Evolutionary conservation across 352 stramenopile species (phyloP).

Genomic region (Phytophthora uliginosa): DNA sequence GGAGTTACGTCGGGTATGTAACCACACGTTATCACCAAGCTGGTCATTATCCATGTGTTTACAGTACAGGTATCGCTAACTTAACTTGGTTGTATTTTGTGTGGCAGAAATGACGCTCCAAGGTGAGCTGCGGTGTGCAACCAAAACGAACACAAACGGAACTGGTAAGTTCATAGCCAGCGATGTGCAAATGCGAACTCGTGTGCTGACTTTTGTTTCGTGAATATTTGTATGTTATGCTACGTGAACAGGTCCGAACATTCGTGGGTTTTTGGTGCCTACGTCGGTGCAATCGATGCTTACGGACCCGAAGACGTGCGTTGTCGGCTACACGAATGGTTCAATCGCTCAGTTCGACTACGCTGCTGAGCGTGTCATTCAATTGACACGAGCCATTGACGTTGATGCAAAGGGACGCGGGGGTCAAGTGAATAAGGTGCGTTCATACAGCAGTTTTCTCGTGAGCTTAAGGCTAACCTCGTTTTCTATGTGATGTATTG

Average conservation of each 20-base stretch:
- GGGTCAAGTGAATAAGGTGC: slow-evolving; percentile 84
- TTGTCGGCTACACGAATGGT: slow-evolving; percentile 83
- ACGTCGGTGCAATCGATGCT: slow-evolving; percentile 81
- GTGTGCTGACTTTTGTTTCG: neutral
- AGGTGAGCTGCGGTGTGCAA: slow-evolving; percentile 72
- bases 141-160: slow-evolving; percentile 64
- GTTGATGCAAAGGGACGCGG: slow-evolving; percentile 69
- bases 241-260: slow-evolving; percentile 44
- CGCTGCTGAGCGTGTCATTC: slow-evolving; percentile 79
- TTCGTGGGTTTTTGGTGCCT: slow-evolving; percentile 65
- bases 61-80: neutral
- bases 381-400: slow-evolving; percentile 75
- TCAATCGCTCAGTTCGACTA: slow-evolving; percentile 80
- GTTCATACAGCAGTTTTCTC: neutral
- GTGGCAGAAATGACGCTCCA: slow-evolving; percentile 77
- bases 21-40: neutral
- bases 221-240: neutral
- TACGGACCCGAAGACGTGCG: slow-evolving; percentile 84
- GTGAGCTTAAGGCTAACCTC: neutral
- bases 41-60: neutral
- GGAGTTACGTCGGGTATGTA: slow-evolving; percentile 74
- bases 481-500: neutral
- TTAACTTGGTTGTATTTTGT: neutral
- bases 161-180: slow-evolving; percentile 37
- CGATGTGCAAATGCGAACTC: neutral